phyloP scores from a whole-genome alignment of 129 eudicot species.

The Flaveria ramosissima region DNA sequence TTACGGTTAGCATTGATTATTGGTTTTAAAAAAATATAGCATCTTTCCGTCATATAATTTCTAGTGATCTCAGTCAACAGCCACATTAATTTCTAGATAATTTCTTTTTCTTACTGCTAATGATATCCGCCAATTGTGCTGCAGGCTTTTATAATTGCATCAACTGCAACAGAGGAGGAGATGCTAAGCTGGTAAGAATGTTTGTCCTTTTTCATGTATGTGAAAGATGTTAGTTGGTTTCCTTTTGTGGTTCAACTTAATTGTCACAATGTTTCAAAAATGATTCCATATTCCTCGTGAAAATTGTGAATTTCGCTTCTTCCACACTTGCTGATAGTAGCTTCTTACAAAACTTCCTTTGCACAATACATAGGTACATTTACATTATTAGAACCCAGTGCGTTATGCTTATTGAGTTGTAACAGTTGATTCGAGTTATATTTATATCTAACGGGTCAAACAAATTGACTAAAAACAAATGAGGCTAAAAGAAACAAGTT shows the following conservation, averaged over 20 bases:
- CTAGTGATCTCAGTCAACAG: neutral
- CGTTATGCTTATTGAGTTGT: neutral
- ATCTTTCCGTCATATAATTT: slow-evolving; percentile 5
- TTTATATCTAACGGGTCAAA: neutral
- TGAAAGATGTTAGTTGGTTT: neutral
- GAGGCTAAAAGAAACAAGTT: neutral
- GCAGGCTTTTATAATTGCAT: slow-evolving; percentile 69
- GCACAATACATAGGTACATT: neutral
- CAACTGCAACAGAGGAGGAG: slow-evolving; percentile 63
- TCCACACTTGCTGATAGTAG: neutral
- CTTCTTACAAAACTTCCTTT: neutral
- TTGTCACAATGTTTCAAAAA: neutral
- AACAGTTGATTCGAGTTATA: neutral
- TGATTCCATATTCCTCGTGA: neutral
- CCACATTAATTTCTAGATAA: neutral
- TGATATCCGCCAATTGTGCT: slow-evolving; percentile 22
- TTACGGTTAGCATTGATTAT: neutral
- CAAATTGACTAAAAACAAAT: neutral
- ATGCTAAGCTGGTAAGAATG: slow-evolving; percentile 59
- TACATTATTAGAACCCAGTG: neutral
- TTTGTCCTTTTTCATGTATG: slow-evolving; percentile 14
- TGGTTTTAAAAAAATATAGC: neutral
- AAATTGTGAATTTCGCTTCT: neutral
- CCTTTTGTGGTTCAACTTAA: neutral
- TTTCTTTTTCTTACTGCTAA: neutral